Conservation (phyloP, 805 yeast genomes). For the Spathaspora arborariae region DNA sequence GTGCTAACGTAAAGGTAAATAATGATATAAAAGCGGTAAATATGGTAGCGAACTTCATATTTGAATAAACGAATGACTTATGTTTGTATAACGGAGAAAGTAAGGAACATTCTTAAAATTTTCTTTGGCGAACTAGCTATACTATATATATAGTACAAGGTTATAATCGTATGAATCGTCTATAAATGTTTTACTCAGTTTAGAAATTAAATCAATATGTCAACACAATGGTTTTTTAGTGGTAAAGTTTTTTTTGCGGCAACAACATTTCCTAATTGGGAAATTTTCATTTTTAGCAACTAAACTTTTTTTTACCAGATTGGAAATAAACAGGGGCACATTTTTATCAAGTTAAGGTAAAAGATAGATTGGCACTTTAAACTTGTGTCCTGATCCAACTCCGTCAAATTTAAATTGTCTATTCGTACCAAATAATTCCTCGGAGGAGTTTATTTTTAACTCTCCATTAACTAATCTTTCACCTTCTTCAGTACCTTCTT, state of each 20-base stretch:
- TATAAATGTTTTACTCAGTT: neutral
- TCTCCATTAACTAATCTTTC: neutral
- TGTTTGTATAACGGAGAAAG: neutral
- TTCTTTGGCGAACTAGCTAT: neutral
- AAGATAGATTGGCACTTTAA: slow-evolving; percentile 24
- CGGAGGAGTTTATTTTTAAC: neutral
- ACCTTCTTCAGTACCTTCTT: neutral
- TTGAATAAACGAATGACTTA: neutral
- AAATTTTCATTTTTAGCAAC: neutral
- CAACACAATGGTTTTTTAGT: neutral
- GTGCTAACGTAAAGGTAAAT: slow-evolving; percentile 7
- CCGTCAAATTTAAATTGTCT: slow-evolving; percentile 19
- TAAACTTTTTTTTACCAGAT: neutral
- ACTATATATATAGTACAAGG: neutral
- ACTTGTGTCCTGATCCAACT: slow-evolving; percentile 25
- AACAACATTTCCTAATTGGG: neutral
- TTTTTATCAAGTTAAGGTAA: slow-evolving; percentile 9
- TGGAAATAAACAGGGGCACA: neutral
- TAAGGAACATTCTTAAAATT: neutral
- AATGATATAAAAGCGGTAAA: slow-evolving; percentile 11
- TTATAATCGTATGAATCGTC: neutral
- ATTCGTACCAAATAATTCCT: slow-evolving; percentile 6
- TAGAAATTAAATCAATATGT: neutral
- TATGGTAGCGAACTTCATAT: slow-evolving; percentile 14
- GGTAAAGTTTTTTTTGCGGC: neutral